Percentiles rank a stretch among this genome's conserved stretches.
These are phyloP conservation scores for Leccinum olivaceopallidum DNA, from an alignment of 768 basidiomycete genomes.

Conservation along the genomic window DNA sequence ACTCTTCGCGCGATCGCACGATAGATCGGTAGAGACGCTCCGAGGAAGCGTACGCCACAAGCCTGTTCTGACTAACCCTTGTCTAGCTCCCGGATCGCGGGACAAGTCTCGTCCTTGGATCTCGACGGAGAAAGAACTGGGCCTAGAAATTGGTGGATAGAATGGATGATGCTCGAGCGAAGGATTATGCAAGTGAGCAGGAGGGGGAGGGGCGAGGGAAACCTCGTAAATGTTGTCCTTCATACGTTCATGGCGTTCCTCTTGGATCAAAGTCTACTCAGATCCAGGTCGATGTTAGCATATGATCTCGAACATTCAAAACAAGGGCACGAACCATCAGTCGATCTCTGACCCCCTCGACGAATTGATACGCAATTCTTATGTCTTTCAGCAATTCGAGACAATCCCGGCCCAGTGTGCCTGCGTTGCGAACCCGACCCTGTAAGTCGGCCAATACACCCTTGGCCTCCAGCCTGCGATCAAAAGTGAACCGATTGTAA, in stretches of 20 bases:
- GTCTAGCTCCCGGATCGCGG: too few species aligned
- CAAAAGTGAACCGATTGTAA: neutral
- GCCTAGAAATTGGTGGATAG: too few species aligned
- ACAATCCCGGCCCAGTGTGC: too few species aligned
- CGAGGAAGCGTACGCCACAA: too few species aligned
- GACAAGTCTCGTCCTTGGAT: too few species aligned
- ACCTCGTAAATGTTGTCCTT: neutral
- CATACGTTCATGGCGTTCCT: neutral
- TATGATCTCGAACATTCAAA: neutral
- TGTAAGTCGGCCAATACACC: neutral
- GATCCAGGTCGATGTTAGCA: neutral
- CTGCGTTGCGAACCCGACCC: neutral
- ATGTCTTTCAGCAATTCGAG: neutral
- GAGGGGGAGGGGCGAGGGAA: neutral
- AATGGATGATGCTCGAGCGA: neutral
- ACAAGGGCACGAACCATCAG: neutral
- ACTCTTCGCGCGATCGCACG: too few species aligned
- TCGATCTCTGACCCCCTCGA: neutral
- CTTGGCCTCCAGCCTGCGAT: neutral
- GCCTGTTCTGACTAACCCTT: too few species aligned
- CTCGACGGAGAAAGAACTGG: too few species aligned
- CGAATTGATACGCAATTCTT: fast-evolving
- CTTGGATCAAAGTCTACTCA: neutral
- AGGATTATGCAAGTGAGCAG: neutral
- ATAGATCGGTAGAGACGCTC: too few species aligned